phyloP scores from a whole-genome alignment of 352 stramenopile genomes.

The Pythium phragmiticola region DNA sequence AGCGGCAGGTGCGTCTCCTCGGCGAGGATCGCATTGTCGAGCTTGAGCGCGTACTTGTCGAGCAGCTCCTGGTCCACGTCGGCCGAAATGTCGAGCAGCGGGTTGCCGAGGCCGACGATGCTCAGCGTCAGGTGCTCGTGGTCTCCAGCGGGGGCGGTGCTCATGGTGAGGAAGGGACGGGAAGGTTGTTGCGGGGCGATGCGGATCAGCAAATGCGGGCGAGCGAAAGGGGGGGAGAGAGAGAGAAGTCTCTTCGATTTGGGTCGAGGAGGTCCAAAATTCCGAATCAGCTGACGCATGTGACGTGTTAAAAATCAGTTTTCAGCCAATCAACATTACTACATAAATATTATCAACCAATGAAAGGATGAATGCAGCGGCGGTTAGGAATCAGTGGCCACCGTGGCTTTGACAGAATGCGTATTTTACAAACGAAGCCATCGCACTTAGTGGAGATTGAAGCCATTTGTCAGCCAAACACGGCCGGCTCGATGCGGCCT shows the following conservation, averaged over 20 bases:
- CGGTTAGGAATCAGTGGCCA: slow-evolving; percentile 21
- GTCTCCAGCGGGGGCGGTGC: slow-evolving; percentile 17
- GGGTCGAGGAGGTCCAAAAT: slow-evolving; percentile 9
- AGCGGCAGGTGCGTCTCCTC: slow-evolving; percentile 97
- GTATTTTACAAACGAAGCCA: slow-evolving; percentile 17
- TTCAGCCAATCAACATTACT: slow-evolving; percentile 17
- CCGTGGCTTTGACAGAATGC: background rate
- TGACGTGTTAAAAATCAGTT: slow-evolving; percentile 1
- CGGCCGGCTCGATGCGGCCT: slow-evolving; percentile 32
- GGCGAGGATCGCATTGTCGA: slow-evolving; percentile 96
- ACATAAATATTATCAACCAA: background rate
- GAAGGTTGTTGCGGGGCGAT: background rate
- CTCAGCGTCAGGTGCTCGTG: slow-evolving; percentile 60
- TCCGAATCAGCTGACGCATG: background rate
- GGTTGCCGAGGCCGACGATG: slow-evolving; percentile 97
- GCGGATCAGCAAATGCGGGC: background rate
- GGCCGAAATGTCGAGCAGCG: slow-evolving; percentile 97
- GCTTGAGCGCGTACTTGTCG: slow-evolving; percentile 95
- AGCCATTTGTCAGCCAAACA: slow-evolving; percentile 40
- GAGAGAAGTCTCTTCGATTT: background rate
- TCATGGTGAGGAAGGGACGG: slow-evolving; percentile 10
- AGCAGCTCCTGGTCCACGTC: slow-evolving; percentile 94
- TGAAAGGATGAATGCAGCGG: background rate
- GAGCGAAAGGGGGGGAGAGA: background rate
- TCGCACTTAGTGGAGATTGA: slow-evolving; percentile 18